Evolutionary conservation across 805 yeast species (phyloP), one percentile per base, ranked within the genome.

Genomic region (Hanseniaspora pseudoguilliermondii): DNA sequence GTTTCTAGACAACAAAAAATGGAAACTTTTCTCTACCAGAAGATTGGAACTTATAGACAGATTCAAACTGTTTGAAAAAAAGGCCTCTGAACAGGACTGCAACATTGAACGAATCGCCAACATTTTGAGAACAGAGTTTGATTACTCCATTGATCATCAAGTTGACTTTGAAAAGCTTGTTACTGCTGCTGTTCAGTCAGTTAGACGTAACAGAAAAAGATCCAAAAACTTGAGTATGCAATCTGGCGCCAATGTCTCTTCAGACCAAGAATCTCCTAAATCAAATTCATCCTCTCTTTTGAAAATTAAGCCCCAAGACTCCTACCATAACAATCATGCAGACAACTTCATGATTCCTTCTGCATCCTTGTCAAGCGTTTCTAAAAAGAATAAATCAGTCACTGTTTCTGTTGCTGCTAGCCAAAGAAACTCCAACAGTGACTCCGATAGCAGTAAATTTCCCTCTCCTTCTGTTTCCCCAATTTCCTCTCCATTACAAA

Each of bases 21-120:
- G 98, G 98, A 87, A 86, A 66, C 77, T 81, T 62, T 91, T 93
- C 66, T 84, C 93, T n/a, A 87, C 95, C 1, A 75, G 97, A 57
- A 73, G 98, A 58, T 73, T 93, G 25, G 96, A 89, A 69, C 74
- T 93, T 55, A 93, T 93, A 43, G 97, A 90, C 65, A 78, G 84
- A 23, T 75, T 83, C 59, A 72, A 74, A 44, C 65, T 79, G 43
- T 73, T 77, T 47, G 77, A 68, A 73, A 79, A 80, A 60, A 90
- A 89, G 72, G 97, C 97, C 9, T 80, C 88, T 57, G 97, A 93
- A 66, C 98, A 91, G 67, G 97, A 91, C 61, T 80, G 77, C 32
- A 84, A 84, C 61, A 89, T 93, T 47, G 74, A 76, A 49, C 77
- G 79, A 51, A 93, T 95, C 39, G 96, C 97, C 0, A 78, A 79